A percentile compares a stretch with the other conserved stretches of the same genome.
Evolutionary conservation across 1,139 yeast species (phyloP).

Genomic region (Candida anutae): DNA sequence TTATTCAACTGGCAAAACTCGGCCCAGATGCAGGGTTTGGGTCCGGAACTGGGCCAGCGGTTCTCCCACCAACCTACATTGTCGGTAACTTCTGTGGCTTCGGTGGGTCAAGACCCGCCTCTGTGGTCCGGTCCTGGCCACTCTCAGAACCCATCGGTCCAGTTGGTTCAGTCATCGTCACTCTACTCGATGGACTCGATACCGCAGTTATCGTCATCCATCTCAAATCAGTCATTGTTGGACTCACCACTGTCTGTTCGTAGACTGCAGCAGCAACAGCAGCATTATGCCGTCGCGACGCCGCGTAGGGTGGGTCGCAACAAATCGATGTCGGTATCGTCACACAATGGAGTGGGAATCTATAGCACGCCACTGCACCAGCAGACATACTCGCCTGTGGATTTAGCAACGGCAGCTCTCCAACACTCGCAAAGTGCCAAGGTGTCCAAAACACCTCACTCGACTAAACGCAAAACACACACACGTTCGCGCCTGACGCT

Average conservation of each 20-base stretch:
- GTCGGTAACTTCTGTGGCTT: conserved; percentile 13
- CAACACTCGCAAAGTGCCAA: conserved; percentile 6
- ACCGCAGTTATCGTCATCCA: conserved; percentile 30
- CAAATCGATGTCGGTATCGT: conserved; percentile 24
- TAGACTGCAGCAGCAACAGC: conserved; percentile 6
- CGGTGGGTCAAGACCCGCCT: conserved; percentile 13
- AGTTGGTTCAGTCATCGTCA: conserved; percentile 19
- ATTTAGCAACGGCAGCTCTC: conserved; percentile 11
- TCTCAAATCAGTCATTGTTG: conserved; percentile 28
- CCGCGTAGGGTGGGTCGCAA: conserved; percentile 24
- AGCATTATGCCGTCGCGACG: conserved; percentile 13
- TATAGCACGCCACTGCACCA: conserved; percentile 25
- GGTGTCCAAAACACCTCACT: conserved; percentile 25
- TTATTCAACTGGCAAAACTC: no score
- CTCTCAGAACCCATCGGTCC: conserved; percentile 1
- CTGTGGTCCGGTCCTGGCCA: conserved; percentile 1
- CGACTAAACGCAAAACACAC: conserved; percentile 26
- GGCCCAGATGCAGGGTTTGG: no score
- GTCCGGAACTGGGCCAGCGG: no score
- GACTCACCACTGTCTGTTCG: conserved; percentile 22
- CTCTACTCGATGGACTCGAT: conserved; percentile 37
- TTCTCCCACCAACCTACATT: conserved; percentile 11
- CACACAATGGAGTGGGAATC: conserved; percentile 13
- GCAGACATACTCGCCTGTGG: conserved; percentile 17
- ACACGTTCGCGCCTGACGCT: conserved; percentile 34